Conservation (phyloP, 257 asterid species). For the Paraleonurus japonicus region DNA sequence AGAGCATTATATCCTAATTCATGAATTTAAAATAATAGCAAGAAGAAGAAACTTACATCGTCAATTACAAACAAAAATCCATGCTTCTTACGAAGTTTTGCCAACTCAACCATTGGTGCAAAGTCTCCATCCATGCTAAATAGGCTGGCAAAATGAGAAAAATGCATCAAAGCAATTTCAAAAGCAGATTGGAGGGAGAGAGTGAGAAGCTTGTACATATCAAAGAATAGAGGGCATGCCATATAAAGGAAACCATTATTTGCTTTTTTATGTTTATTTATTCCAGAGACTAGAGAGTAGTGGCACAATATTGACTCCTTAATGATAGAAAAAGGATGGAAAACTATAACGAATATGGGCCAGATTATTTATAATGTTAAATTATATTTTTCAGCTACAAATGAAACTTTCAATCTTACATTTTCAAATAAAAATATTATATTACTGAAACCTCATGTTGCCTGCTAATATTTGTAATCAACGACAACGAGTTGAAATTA, state of each 20-base stretch:
- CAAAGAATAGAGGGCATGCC: background rate
- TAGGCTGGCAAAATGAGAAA: conserved; percentile 52
- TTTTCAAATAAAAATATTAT: background rate
- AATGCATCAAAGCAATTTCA: background rate
- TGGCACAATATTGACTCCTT: background rate
- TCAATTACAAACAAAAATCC: conserved; percentile 91
- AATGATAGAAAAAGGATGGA: background rate
- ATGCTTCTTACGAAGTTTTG: conserved; percentile 83
- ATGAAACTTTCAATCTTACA: background rate
- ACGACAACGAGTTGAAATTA: background rate
- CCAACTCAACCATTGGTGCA: conserved; percentile 86
- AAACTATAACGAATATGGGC: background rate
- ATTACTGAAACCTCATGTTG: background rate
- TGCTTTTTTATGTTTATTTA: background rate
- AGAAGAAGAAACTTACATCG: conserved; percentile 62
- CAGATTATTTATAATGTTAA: too few relatives aligned
- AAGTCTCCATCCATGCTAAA: conserved; percentile 99
- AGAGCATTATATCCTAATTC: background rate
- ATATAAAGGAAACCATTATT: background rate
- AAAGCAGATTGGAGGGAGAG: background rate
- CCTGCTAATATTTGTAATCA: background rate
- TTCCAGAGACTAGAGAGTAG: background rate
- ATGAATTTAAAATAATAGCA: conserved; percentile 2
- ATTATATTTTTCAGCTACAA: too few relatives aligned
- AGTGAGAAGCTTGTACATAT: background rate